These are phyloP conservation scores for Trichosporon asahii DNA, from an alignment of 1,284 basidiomycete genomes.

Conservation along the genomic window DNA sequence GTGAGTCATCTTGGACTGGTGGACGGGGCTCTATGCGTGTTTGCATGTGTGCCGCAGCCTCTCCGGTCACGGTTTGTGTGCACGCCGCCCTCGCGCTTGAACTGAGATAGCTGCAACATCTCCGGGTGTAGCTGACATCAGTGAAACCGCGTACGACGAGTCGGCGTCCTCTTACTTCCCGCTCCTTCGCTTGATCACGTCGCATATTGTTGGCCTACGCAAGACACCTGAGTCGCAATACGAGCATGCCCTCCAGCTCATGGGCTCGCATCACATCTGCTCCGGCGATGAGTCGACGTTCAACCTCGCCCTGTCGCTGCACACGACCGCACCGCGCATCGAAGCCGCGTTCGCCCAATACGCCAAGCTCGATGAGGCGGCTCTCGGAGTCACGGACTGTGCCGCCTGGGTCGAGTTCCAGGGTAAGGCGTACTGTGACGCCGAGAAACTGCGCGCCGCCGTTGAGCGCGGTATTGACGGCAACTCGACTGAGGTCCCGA, in stretches of 20 bases:
- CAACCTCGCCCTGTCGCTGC: slow-evolving; percentile 49
- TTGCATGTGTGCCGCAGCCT: no score
- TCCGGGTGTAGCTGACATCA: slow-evolving; percentile 31
- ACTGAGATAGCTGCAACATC: slow-evolving; percentile 10
- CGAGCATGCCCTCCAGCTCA: slow-evolving; percentile 30
- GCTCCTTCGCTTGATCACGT: slow-evolving; percentile 62
- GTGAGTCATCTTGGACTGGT: slow-evolving; percentile 55
- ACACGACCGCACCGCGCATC: slow-evolving; percentile 44
- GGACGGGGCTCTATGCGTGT: no score
- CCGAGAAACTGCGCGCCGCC: slow-evolving; percentile 61
- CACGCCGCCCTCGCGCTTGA: no score
- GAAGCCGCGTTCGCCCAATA: slow-evolving; percentile 46
- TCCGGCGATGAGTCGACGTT: slow-evolving; percentile 50
- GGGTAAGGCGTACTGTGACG: slow-evolving; percentile 69
- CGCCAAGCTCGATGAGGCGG: slow-evolving; percentile 57
- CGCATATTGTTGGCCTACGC: slow-evolving; percentile 43
- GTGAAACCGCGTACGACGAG: slow-evolving; percentile 64
- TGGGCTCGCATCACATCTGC: slow-evolving; percentile 32
- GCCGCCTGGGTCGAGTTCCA: slow-evolving; percentile 86
- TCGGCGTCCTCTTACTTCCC: slow-evolving; percentile 66
- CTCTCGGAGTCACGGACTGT: slow-evolving; percentile 59
- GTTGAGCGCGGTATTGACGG: slow-evolving; percentile 58
- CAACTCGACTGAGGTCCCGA: slow-evolving; percentile 46
- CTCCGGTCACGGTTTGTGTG: no score
- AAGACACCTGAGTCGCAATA: slow-evolving; percentile 30